A percentile compares a stretch with the other conserved stretches of the same genome.
Evolutionary conservation across 805 yeast species (phyloP).

Genomic region (Wickerhamiella bombiphila): DNA sequence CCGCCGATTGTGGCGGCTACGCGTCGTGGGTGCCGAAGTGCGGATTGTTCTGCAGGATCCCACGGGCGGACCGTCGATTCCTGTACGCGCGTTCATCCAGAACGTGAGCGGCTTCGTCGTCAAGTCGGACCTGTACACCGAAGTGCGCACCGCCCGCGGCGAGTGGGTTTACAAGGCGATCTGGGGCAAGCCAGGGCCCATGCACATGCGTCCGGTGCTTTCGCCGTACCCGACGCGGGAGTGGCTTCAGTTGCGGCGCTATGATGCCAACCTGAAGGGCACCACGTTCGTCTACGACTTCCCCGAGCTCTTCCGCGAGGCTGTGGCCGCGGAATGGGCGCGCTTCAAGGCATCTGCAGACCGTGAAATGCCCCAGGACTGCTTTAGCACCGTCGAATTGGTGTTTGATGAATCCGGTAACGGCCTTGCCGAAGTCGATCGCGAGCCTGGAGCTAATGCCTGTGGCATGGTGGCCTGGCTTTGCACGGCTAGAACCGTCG

Average conservation of each 20-base stretch:
- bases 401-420: constrained; percentile 68
- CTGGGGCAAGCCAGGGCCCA: constrained; percentile 77
- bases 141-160: constrained; percentile 79
- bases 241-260: constrained; percentile 95
- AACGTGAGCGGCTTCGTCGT: constrained; percentile 97
- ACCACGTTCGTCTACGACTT: constrained; percentile 96
- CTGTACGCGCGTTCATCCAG: constrained; percentile 90
- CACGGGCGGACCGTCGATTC: constrained; percentile 75
- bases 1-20: constrained; percentile 86
- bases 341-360: constrained; percentile 31
- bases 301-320: constrained; percentile 97
- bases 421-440: constrained; percentile 68
- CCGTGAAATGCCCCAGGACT: constrained; percentile 42
- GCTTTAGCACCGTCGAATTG: constrained; percentile 67
- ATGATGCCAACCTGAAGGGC: constrained; percentile 96
- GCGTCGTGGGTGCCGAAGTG: constrained; percentile 95
- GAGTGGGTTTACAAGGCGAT: constrained; percentile 96
- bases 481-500: constrained; percentile 84
- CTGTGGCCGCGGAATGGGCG: constrained; percentile 75
- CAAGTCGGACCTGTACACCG: constrained; percentile 86
- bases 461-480: constrained; percentile 98
- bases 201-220: constrained; percentile 92
- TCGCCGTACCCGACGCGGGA: constrained; percentile 97
- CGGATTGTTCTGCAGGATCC: constrained; percentile 91
- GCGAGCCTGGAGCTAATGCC: constrained; percentile 93